Conservation (phyloP, 106 monocot genomes). For the Dendrobium huoshanense region DNA sequence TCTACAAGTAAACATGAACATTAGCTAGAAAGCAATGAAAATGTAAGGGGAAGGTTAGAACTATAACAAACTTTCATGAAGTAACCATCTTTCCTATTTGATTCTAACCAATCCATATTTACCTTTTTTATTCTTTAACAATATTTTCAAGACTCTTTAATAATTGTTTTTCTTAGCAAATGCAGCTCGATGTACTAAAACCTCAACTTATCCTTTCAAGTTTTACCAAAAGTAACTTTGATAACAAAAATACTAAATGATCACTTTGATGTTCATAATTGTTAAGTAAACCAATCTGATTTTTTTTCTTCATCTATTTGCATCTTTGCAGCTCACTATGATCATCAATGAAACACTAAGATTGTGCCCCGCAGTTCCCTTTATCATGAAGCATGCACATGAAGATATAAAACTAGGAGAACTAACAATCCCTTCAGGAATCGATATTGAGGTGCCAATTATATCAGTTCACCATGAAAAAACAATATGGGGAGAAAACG, state of each 20-base stretch:
- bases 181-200: no score
- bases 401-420: constrained; percentile 7
- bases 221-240: not conserved
- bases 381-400: not conserved
- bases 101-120: no score
- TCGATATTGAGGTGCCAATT: constrained; percentile 10
- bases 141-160: not conserved
- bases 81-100: no score
- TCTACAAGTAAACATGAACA: no score
- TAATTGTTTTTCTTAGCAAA: not conserved
- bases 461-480: constrained; percentile 14
- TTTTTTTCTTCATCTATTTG: not conserved
- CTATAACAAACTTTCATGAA: no score
- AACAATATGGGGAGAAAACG: constrained; percentile 15
- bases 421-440: constrained; percentile 13
- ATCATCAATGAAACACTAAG: constrained; percentile 19
- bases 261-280: no score
- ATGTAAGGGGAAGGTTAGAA: no score
- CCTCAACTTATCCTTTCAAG: no score
- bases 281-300: not conserved
- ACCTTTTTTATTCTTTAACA: not conserved
- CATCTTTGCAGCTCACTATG: constrained; percentile 17
- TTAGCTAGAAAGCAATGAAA: no score
- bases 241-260: no score
- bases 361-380: constrained; percentile 7